Conservation (phyloP, 2,329 filamentous ascomycete genomes). For the Ophiostoma tasmaniense region DNA sequence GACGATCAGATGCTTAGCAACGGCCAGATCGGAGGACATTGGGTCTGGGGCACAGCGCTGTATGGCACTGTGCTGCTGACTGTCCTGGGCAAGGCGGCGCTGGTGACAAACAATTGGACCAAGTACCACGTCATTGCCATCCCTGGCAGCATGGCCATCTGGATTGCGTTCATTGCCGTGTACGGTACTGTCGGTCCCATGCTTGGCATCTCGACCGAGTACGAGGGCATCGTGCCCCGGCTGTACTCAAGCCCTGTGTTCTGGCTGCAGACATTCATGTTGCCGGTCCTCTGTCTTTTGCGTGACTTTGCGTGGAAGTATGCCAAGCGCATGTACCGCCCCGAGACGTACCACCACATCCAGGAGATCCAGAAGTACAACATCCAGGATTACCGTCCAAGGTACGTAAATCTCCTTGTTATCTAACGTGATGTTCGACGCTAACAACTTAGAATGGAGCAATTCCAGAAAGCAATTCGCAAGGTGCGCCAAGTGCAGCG, state of each 20-base stretch:
- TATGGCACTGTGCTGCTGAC: slow-evolving; percentile 92
- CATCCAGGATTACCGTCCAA: slow-evolving; percentile 94
- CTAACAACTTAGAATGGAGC: slow-evolving; percentile 69
- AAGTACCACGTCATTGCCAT: slow-evolving; percentile 96
- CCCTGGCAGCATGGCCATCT: slow-evolving; percentile 83
- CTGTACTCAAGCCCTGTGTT: slow-evolving; percentile 77
- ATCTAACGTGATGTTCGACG: not conserved
- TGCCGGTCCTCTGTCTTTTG: slow-evolving; percentile 73
- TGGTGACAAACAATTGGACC: slow-evolving; percentile 97
- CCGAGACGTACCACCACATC: slow-evolving; percentile 93
- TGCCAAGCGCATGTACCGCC: slow-evolving; percentile 91
- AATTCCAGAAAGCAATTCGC: slow-evolving; percentile 98
- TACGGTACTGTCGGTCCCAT: slow-evolving; percentile 83
- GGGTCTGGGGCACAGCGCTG: slow-evolving; percentile 94
- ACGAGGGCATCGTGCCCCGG: slow-evolving; percentile 71
- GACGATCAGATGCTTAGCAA: slow-evolving; percentile 70
- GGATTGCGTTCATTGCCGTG: slow-evolving; percentile 80
- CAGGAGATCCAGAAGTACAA: slow-evolving; percentile 99
- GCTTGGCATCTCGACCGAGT: slow-evolving; percentile 72
- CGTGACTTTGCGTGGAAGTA: slow-evolving; percentile 97
- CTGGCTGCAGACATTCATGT: slow-evolving; percentile 78
- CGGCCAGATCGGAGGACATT: slow-evolving; percentile 80
- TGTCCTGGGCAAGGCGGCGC: slow-evolving; percentile 85
- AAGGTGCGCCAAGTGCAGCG: slow-evolving; percentile 97
- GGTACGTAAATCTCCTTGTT: slow-evolving; percentile 45